These are phyloP conservation scores for Ganoderma sinense DNA, from an alignment of 1,284 basidiomycete genomes.

Conservation along the genomic window DNA sequence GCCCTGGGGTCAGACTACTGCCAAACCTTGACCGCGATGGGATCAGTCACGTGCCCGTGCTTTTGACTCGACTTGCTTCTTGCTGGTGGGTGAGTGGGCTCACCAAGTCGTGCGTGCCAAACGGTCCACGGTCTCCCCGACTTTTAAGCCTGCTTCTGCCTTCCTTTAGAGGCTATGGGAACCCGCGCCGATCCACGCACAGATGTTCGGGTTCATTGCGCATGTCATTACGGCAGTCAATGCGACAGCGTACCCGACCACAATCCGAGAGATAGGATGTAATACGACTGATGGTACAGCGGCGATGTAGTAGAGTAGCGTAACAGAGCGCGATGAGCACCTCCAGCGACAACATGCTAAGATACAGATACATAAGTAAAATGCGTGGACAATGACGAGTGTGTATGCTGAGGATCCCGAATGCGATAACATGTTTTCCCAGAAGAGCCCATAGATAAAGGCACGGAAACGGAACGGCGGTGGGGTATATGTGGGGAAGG, in stretches of 20 bases:
- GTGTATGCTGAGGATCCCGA: background rate
- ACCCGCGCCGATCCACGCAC: background rate
- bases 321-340: constrained; percentile 5
- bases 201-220: background rate
- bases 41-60: constrained; percentile 25
- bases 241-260: background rate
- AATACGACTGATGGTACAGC: constrained; percentile 6
- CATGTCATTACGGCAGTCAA: constrained; percentile 1
- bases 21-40: constrained; percentile 21
- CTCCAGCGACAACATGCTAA: constrained; percentile 17
- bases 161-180: background rate
- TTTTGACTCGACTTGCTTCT: constrained; percentile 22
- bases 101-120: background rate
- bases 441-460: constrained; percentile 6
- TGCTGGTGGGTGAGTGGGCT: background rate
- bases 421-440: constrained; percentile 9
- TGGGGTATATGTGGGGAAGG: background rate
- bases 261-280: background rate
- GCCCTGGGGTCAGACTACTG: constrained; percentile 23
- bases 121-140: background rate
- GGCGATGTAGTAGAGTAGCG: constrained; percentile 15
- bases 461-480: constrained; percentile 1
- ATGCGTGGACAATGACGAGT: background rate
- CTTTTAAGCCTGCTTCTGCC: background rate
- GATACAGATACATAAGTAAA: constrained; percentile 15